Base-by-base conservation (phyloP, 495 filamentous ascomycete genomes). In the Monascus purpureus region DNA sequence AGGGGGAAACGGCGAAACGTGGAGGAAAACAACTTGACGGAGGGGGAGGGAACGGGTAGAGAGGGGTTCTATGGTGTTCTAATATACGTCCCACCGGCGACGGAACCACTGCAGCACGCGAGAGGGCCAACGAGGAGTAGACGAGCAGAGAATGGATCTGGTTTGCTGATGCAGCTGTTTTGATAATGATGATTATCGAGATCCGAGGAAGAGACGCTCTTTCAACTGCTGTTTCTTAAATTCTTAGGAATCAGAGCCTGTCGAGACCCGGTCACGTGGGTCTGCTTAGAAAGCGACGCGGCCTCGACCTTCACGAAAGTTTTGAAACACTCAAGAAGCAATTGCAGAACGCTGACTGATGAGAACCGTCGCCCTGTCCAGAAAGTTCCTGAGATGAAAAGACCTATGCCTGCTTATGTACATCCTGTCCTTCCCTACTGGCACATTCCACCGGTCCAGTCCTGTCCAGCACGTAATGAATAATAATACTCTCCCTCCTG, bases 11-110 rank as follows among this genome's bases (percentile, higher is more conserved):
- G 75, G 56, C 73, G 68, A 61, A 82, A 70, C 25, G 71, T 61
- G 41, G 71, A 81, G 62, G 83, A 81, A 73, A 90, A 94, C 85
- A 92, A 72, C 59, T 80, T 93, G 83, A 53, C 45, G 42, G 48
- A 25, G 32, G 23, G 20, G 24, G 38, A 14, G 38, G 25, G 28
- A 34, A 13, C 19, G 17, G 25, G 20, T 29, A 29, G 27, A 20
- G 33, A 20, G 25, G 8, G 11, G 22, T 14, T 11, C 13, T 28
- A 9, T 16, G 13, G 3, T 2, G 19, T 20, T 9, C 3, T 30
- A 15, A n/a, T n/a, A n/a, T n/a, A n/a, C n/a, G n/a, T n/a, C n/a
- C n/a, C n/a, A n/a, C n/a, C n/a, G n/a, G n/a, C n/a, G n/a, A n/a
- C n/a, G n/a, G n/a, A n/a, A n/a, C n/a, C n/a, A n/a, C n/a, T n/a